Evolutionary conservation across 257 asterid species (phyloP).

Genomic region (Nicotiana attenuata): DNA sequence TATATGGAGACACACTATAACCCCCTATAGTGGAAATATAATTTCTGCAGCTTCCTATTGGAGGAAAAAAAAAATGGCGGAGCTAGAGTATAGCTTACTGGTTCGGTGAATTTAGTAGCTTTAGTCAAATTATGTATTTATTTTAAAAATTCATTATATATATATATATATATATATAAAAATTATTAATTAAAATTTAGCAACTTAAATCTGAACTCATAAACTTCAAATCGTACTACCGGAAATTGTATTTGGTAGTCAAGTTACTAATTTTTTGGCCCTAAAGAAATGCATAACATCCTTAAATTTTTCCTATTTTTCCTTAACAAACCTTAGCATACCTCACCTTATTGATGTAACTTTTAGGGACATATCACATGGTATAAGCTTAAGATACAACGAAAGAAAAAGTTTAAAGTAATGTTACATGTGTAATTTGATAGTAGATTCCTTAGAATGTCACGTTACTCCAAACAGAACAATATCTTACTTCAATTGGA

Average conservation of each 20-base stretch:
- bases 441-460: background rate
- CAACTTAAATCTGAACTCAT: no score
- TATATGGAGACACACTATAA: background rate
- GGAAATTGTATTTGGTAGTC: background rate
- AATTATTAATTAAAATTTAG: no score
- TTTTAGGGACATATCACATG: slow-evolving; percentile 2
- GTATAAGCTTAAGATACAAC: background rate
- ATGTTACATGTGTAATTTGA: background rate
- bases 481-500: background rate
- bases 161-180: no score
- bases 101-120: no score
- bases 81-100: no score
- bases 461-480: background rate
- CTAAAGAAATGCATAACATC: background rate
- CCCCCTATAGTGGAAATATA: background rate
- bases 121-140: no score
- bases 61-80: background rate
- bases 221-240: no score
- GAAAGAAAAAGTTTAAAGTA: no score
- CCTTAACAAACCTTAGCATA: background rate
- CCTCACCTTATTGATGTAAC: background rate
- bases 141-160: no score
- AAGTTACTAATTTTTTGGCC: no score
- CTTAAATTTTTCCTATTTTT: background rate
- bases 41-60: no score